Evolutionary conservation across 768 basidiomycete genomes (phyloP), one percentile per base, ranked within the genome.

Genomic region (Boletus rubescentipes): DNA sequence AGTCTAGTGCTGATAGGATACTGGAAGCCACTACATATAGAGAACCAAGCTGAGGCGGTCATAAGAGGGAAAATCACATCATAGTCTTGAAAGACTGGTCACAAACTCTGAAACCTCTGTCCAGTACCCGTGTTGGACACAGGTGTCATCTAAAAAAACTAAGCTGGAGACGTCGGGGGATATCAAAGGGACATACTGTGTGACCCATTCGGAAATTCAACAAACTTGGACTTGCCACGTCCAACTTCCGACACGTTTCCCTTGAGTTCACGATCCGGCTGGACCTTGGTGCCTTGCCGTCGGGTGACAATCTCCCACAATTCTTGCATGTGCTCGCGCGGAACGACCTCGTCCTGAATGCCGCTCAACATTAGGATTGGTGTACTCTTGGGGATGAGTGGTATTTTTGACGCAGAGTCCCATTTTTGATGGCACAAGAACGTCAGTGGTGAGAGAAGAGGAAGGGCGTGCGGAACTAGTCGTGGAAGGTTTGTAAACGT

Each of bases 321-420:
- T 6, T 80, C 80, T 21, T 76, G 76, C 82, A 85, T 85, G 51
- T 85, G 82, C 36, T 67, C 59, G 10, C 72, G 75, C 12, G 79
- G 80, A 29, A 85, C 81, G 2, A 86, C 73, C 56, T 80, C 78
- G 59, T 86, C 84, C 43, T 49, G 62, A 36, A 66, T 62, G 2
- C 95, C 95, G 49, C 87, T 88, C 26, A 98, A 72, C 81, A 96
- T 87, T 18, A 97, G 76, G 10, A 94, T 85, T 0, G 92, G 92
- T 3, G 78, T 86, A 4, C 73, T 76, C 26, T 76, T 72, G 5
- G 87, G 87, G 21, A 91, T 85, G 26, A 78, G 64, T 0, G 78
- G 77, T 34, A 91, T 78, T 65, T 86, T 84, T 4, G 79, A 77
- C 0, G 80, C 79, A 1, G 90, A 91, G 64, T 92, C 84, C 93